Percentiles rank a stretch among this genome's conserved stretches.
Conservation (phyloP, 495 filamentous ascomycete genomes). For the Hypoxylon perforatum region DNA sequence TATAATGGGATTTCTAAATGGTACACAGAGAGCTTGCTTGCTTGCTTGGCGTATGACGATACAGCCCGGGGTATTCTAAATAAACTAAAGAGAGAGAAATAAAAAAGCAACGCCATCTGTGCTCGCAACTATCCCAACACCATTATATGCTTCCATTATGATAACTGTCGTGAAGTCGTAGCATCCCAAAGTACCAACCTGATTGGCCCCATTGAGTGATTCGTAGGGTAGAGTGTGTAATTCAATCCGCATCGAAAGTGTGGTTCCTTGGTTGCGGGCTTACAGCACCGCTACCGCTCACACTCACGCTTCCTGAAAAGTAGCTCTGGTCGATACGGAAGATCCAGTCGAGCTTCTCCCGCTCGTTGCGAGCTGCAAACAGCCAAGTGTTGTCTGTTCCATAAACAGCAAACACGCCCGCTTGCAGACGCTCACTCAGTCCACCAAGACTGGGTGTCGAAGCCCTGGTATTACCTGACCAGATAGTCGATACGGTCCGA, state of each 20-base stretch:
- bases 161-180: slow-evolving; percentile 40
- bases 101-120: slow-evolving; percentile 35
- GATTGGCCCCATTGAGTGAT: slow-evolving; percentile 21
- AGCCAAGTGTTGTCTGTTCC: slow-evolving; percentile 93
- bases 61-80: slow-evolving; percentile 40
- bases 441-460: slow-evolving; percentile 49
- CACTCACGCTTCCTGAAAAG: slow-evolving; percentile 43
- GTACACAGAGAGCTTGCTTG: slow-evolving; percentile 27
- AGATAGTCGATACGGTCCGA: slow-evolving; percentile 46
- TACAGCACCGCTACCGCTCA: slow-evolving; percentile 46
- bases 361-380: slow-evolving; percentile 86
- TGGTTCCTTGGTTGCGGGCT: slow-evolving; percentile 44
- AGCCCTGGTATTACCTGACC: slow-evolving; percentile 43
- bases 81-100: slow-evolving; percentile 11
- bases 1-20: slow-evolving; percentile 36
- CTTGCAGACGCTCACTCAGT: slow-evolving; percentile 64
- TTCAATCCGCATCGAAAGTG: slow-evolving; percentile 23
- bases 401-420: slow-evolving; percentile 91
- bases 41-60: slow-evolving; percentile 10
- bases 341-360: slow-evolving; percentile 96
- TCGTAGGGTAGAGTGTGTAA: slow-evolving; percentile 7
- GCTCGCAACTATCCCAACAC: slow-evolving; percentile 43
- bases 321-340: slow-evolving; percentile 74
- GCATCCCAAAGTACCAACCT: slow-evolving; percentile 25
- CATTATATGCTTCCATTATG: slow-evolving; percentile 43